Percentiles rank a stretch among this genome's conserved stretches.
phyloP scores from a whole-genome alignment of 2,329 filamentous ascomycete genomes.

The Clonostachys rhizophaga region DNA sequence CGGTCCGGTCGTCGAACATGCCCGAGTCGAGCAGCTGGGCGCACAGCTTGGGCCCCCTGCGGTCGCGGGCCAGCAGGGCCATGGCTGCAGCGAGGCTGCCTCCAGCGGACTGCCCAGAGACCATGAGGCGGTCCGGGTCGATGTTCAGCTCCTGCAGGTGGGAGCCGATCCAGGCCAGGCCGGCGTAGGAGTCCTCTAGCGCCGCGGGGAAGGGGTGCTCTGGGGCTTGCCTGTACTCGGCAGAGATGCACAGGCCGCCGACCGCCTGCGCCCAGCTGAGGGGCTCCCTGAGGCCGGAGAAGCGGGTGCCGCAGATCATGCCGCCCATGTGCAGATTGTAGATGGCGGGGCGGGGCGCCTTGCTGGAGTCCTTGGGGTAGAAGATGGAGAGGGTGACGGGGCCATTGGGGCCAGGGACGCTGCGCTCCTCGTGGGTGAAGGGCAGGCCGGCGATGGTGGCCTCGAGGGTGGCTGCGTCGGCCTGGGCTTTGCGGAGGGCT shows the following conservation, averaged over 20 bases:
- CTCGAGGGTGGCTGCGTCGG: conserved; percentile 6
- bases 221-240: conserved; percentile 17
- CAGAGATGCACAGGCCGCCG: conserved; percentile 12
- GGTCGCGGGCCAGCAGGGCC: conserved; percentile 28
- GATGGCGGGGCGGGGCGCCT: conserved; percentile 7
- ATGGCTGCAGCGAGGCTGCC: conserved; percentile 31
- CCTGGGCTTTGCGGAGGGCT: conserved; percentile 6
- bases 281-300: conserved; percentile 10
- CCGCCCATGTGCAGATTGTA: conserved; percentile 14
- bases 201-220: conserved; percentile 12
- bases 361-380: conserved; percentile 4
- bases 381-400: conserved; percentile 12
- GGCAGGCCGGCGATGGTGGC: conserved; percentile 7
- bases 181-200: conserved; percentile 16
- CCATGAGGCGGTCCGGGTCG: conserved; percentile 28
- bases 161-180: conserved; percentile 25
- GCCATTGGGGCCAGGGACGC: conserved; percentile 8
- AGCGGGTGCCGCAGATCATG: conserved; percentile 12
- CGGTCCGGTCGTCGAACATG: conserved; percentile 39
- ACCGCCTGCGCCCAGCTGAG: conserved; percentile 8
- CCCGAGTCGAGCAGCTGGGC: conserved; percentile 36
- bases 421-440: conserved; percentile 12
- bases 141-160: conserved; percentile 31
- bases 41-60: conserved; percentile 21
- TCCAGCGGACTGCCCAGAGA: conserved; percentile 37